These are phyloP conservation scores for Aspergillus sclerotioniger DNA, from an alignment of 495 filamentous ascomycete genomes.

Conservation along the genomic window DNA sequence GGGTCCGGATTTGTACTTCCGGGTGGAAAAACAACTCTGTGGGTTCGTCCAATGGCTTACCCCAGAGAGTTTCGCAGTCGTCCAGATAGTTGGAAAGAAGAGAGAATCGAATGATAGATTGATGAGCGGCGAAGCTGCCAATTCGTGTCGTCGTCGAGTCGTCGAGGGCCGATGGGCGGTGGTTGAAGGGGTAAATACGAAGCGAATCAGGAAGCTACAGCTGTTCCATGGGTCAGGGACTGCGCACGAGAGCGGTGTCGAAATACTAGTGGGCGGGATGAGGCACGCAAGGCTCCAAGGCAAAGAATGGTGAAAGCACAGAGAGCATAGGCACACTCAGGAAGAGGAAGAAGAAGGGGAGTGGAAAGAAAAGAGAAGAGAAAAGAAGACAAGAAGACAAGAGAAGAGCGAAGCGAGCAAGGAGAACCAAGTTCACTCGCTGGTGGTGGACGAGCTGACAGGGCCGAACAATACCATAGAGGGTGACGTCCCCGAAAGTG, in stretches of 20 bases:
- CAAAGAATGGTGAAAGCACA: slow-evolving; percentile 4
- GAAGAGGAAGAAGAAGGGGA: background rate
- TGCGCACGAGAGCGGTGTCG: slow-evolving; percentile 3
- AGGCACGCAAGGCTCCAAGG: background rate
- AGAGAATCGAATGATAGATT: background rate
- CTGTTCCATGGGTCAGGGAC: slow-evolving; percentile 19
- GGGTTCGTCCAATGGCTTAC: background rate
- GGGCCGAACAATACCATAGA: background rate
- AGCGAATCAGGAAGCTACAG: slow-evolving; percentile 8
- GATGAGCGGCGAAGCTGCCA: background rate
- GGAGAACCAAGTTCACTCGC: background rate
- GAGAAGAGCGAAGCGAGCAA: background rate
- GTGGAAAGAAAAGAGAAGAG: background rate
- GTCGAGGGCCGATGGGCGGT: slow-evolving; percentile 9
- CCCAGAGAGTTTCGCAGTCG: background rate
- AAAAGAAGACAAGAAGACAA: background rate
- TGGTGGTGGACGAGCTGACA: background rate
- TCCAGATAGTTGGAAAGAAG: background rate
- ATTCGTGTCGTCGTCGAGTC: slow-evolving; percentile 35
- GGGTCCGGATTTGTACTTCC: slow-evolving; percentile 5
- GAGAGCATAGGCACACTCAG: too few relatives aligned
- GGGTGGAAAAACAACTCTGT: background rate
- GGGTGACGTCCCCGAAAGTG: slow-evolving; percentile 7
- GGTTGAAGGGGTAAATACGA: background rate
- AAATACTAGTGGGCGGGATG: background rate